Percentiles rank a stretch among this genome's conserved stretches.
phyloP scores from a whole-genome alignment of 2,329 filamentous ascomycete species.

The Diaporthe vaccinii region DNA sequence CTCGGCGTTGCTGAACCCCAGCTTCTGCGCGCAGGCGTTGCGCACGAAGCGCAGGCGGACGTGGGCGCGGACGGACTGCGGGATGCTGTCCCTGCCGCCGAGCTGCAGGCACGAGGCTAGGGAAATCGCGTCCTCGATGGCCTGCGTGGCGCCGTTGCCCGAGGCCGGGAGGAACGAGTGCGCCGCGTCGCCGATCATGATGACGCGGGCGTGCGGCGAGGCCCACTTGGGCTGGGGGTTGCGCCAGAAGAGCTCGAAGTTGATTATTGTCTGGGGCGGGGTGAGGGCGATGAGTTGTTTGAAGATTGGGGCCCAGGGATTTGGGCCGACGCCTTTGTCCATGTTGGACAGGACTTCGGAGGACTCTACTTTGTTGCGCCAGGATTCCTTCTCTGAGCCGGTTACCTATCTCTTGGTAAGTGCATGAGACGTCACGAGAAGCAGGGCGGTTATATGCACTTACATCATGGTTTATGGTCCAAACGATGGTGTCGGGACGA shows the following conservation, averaged over 20 bases:
- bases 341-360: constrained; percentile 6
- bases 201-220: constrained; percentile 48
- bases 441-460: not conserved
- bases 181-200: constrained; percentile 54
- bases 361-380: constrained; percentile 6
- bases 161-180: constrained; percentile 55
- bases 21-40: constrained; percentile 16
- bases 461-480: constrained; percentile 18
- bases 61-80: constrained; percentile 9
- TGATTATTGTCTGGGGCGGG: not conserved
- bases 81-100: not conserved
- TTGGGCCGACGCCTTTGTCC: constrained; percentile 48
- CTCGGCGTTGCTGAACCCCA: constrained; percentile 20
- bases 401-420: not conserved
- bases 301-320: not conserved
- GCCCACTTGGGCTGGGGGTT: constrained; percentile 47
- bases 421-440: not conserved
- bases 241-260: constrained; percentile 23
- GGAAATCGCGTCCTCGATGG: constrained; percentile 54
- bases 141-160: constrained; percentile 54
- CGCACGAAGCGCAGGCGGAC: not conserved
- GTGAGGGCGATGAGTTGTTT: not conserved
- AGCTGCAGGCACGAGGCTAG: constrained; percentile 51
- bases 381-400: not conserved
- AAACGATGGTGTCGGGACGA: not conserved